Conservation (phyloP, 768 basidiomycete species). For the Tephrocybe rancida region DNA sequence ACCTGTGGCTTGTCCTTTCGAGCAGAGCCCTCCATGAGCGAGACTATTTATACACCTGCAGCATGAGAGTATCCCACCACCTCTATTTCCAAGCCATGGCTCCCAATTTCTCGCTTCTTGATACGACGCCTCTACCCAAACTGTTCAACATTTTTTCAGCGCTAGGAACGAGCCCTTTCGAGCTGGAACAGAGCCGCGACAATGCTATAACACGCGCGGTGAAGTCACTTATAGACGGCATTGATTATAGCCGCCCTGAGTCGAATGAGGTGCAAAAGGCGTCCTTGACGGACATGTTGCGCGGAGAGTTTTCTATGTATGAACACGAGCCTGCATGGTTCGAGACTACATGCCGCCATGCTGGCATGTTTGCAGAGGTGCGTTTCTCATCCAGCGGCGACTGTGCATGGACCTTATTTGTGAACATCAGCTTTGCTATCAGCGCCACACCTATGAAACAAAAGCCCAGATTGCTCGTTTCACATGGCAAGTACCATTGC, state of each 20-base stretch:
- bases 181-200: not conserved
- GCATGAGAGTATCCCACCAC: too few relatives aligned
- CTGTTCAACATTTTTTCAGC: too few relatives aligned
- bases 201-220: not conserved
- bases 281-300: not conserved
- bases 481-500: not conserved
- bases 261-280: not conserved
- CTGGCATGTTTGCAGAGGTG: not conserved
- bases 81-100: too few relatives aligned
- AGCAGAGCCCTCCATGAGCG: too few relatives aligned
- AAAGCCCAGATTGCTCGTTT: not conserved
- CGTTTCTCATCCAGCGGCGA: not conserved
- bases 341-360: not conserved
- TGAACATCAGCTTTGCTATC: not conserved
- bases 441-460: not conserved
- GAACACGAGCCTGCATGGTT: not conserved
- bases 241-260: not conserved
- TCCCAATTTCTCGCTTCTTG: too few relatives aligned
- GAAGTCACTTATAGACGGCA: not conserved
- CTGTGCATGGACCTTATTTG: not conserved
- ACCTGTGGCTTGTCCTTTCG: too few relatives aligned
- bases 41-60: too few relatives aligned
- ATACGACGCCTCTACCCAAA: too few relatives aligned
- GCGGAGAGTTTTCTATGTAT: not conserved
- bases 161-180: too few relatives aligned